Conservation (phyloP, 768 basidiomycete genomes). For the Pleurotus cornucopiae region DNA sequence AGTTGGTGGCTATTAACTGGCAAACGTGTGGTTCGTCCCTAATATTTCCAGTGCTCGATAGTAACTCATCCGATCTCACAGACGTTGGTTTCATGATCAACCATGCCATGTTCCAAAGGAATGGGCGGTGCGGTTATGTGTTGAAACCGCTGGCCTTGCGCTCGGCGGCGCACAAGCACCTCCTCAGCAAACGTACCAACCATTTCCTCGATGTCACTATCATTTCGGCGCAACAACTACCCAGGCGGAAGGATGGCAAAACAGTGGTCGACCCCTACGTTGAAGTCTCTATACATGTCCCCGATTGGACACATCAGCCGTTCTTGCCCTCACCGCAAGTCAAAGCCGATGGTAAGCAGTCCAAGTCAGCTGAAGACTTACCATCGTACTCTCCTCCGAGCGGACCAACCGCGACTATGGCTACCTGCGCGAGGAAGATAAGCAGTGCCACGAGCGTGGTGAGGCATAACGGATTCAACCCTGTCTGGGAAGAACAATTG, state of each 20-base stretch:
- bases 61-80: constrained; percentile 20
- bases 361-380: constrained; percentile 3
- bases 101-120: constrained; percentile 92
- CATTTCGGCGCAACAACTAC: constrained; percentile 90
- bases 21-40: constrained; percentile 78
- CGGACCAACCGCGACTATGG: constrained; percentile 14
- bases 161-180: constrained; percentile 50
- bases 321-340: constrained; percentile 13
- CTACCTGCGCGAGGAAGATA: constrained; percentile 39
- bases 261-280: constrained; percentile 66
- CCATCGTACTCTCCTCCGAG: background rate
- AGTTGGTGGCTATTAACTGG: constrained; percentile 95
- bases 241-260: constrained; percentile 70
- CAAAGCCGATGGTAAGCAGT: constrained; percentile 3
- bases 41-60: constrained; percentile 8
- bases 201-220: constrained; percentile 62
- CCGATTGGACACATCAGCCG: constrained; percentile 58
- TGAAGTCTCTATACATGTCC: constrained; percentile 71
- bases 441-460: constrained; percentile 62
- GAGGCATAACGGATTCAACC: constrained; percentile 92
- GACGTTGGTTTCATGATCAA: constrained; percentile 93
- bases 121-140: constrained; percentile 87
- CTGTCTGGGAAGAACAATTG: constrained; percentile 77
- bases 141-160: constrained; percentile 83
- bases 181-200: constrained; percentile 49